Conservation (phyloP, 352 stramenopile genomes). For the Pythium aphanidermatum region DNA sequence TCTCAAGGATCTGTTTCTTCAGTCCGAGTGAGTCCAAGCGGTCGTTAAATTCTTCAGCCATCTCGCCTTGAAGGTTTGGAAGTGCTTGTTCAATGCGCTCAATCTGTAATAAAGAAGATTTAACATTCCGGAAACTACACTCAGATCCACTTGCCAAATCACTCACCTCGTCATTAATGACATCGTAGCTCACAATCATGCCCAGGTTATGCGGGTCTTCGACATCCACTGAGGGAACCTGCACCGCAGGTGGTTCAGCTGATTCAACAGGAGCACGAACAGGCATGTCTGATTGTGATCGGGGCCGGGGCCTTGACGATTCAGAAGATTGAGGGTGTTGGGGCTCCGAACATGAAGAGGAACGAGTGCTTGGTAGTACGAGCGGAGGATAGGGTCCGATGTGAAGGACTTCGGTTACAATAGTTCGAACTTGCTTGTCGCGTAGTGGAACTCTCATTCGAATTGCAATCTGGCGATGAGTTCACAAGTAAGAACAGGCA, state of each 20-base stretch:
- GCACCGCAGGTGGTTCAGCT: too few species aligned
- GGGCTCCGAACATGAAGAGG: neutral
- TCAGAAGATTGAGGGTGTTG: neutral
- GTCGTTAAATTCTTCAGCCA: slow-evolving; percentile 36
- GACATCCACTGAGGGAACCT: too few species aligned
- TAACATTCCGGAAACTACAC: neutral
- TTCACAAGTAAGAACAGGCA: neutral
- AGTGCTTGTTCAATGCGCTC: slow-evolving; percentile 57
- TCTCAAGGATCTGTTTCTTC: slow-evolving; percentile 80
- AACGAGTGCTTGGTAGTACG: neutral
- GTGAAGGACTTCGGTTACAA: slow-evolving; percentile 41
- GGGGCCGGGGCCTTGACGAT: neutral
- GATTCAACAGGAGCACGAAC: neutral
- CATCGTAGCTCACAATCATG: slow-evolving; percentile 79
- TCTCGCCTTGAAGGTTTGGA: slow-evolving; percentile 24
- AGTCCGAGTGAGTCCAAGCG: slow-evolving; percentile 59
- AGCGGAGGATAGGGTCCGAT: slow-evolving; percentile 45
- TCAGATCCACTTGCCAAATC: neutral
- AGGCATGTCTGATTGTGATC: slow-evolving; percentile 4
- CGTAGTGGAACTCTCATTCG: slow-evolving; percentile 50
- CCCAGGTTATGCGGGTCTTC: slow-evolving; percentile 62
- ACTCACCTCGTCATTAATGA: slow-evolving; percentile 78
- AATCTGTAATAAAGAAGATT: too few species aligned
- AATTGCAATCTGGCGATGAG: slow-evolving; percentile 38
- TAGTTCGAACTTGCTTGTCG: slow-evolving; percentile 44